These are phyloP conservation scores for Ceratocystis ficicola DNA, from an alignment of 2,329 filamentous ascomycete genomes.

Conservation along the genomic window DNA sequence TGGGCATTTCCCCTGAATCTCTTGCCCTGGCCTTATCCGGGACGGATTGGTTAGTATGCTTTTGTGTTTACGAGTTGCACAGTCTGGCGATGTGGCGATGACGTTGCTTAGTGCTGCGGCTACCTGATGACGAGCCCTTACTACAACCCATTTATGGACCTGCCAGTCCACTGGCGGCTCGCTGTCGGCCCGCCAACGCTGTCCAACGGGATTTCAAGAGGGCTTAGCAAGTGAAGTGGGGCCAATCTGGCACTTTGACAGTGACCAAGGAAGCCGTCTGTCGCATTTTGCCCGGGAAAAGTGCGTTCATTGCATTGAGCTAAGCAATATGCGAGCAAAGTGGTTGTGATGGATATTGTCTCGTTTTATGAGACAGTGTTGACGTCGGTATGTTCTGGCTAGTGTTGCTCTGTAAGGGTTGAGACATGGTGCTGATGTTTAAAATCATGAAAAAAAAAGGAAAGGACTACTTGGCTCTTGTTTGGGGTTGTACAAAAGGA, in stretches of 20 bases:
- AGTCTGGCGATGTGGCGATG: slow-evolving; percentile 7
- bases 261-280: background rate
- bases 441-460: background rate
- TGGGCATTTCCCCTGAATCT: background rate
- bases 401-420: background rate
- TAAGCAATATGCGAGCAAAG: background rate
- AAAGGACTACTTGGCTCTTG: background rate
- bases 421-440: background rate
- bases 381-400: background rate
- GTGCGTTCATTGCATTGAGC: background rate
- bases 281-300: background rate
- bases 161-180: background rate
- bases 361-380: background rate
- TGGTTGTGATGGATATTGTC: background rate
- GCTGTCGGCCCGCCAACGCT: background rate
- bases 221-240: background rate
- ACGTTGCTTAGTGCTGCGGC: slow-evolving; percentile 4
- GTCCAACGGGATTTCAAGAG: background rate
- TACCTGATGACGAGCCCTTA: background rate
- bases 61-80: background rate
- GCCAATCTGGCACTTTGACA: background rate
- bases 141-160: background rate
- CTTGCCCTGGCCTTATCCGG: background rate
- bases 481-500: too few species aligned
- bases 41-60: background rate